phyloP scores from a whole-genome alignment of 78 protist genomes.

The Guillardia theta region DNA sequence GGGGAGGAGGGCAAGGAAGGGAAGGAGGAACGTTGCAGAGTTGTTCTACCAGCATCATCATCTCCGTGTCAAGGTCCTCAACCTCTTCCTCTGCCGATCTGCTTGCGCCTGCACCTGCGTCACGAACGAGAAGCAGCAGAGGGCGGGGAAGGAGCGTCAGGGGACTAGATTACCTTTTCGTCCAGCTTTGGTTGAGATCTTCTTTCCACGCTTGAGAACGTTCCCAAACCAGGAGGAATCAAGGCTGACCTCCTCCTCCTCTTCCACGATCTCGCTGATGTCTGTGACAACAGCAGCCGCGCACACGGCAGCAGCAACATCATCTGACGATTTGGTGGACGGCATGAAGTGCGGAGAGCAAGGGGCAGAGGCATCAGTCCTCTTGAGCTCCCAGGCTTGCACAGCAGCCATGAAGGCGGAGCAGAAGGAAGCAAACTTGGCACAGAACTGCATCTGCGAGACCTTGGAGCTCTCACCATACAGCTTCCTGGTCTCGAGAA shows the following conservation, averaged over 20 bases:
- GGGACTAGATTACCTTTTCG: background rate
- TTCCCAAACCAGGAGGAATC: background rate
- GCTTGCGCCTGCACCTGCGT: too few species aligned
- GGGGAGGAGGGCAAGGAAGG: background rate
- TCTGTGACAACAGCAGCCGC: too few species aligned
- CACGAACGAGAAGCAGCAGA: background rate
- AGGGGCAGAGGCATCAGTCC: too few species aligned
- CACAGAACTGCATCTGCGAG: background rate
- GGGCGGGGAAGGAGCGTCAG: background rate
- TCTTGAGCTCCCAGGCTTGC: background rate
- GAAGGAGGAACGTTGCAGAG: background rate
- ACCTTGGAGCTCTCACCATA: background rate
- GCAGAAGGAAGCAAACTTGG: background rate
- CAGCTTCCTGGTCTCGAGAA: background rate
- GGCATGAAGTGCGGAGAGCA: too few species aligned
- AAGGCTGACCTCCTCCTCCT: background rate
- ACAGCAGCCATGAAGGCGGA: background rate
- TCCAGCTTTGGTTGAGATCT: too few species aligned
- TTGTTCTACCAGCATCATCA: background rate
- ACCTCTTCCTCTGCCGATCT: too few species aligned
- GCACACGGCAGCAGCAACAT: background rate
- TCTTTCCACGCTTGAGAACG: too few species aligned
- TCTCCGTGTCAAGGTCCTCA: background rate
- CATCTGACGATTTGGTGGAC: too few species aligned
- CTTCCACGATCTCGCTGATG: background rate